Base-by-base conservation (phyloP, 176 grass and related monocot species). In the Oryza coarctata region DNA sequence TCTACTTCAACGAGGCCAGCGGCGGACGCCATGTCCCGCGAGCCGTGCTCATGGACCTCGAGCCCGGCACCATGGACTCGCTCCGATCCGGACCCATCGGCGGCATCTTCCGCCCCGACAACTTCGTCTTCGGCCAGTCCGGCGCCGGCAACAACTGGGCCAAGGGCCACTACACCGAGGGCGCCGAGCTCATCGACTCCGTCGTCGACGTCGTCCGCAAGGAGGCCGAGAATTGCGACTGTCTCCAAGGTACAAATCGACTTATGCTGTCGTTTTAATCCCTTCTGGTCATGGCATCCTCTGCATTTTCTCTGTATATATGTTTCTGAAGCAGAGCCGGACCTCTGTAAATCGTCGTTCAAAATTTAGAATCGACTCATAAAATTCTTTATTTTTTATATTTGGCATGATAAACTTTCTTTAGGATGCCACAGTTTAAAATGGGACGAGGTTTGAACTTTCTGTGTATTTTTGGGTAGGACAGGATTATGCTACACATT, bases 121-220 rank as follows among this genome's bases (percentile, higher is more conserved):
- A 94, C 87, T 94, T 95, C 74, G 93, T 95, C 79, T 95, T 78
- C 75, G 90, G 90, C 57, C 93, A 95, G 82, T 92, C 90, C 72
- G 93, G 93, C 40, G 90, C 93, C 11, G 93, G 90, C 0, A 95
- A 95, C 87, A 95, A 95, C 93, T 95, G 92, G 92, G 89, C 89
- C 52, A 94, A 94, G 84, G 89, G 93, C 0, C 93, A 95, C 79
- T 95, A 95, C 82, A 95, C 93, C 38, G 93, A 95, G 84, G 90
- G 93, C 80, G 90, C 93, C 4, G 93, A 95, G 78, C 89, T 95
- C 77, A 90, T 95, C 83, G 90, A 92, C 70, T 8, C 93, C 68
- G 87, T 95, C 18, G 90, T 95, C 71, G 90, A 95, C 72, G 90
- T 95, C 81, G 93, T 95, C 28, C 87, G 90, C 76, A 94, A 91